phyloP scores from a whole-genome alignment of 352 stramenopile species.

The Pythium coloratum region DNA sequence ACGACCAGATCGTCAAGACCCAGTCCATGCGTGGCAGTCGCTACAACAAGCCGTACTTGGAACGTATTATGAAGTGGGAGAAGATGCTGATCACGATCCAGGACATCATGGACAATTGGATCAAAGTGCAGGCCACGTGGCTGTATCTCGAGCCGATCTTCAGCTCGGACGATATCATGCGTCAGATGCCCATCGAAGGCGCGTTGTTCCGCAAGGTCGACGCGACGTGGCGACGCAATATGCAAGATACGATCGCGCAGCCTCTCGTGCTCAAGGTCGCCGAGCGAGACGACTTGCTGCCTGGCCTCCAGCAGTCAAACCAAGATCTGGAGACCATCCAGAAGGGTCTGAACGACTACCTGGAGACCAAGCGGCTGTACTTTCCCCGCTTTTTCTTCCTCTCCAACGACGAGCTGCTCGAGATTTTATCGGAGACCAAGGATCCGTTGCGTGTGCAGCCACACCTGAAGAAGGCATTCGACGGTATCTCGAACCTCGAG shows the following conservation, averaged over 20 bases:
- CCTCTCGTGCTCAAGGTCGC: conserved; percentile 79
- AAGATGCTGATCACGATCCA: conserved; percentile 89
- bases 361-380: conserved; percentile 93
- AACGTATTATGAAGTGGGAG: conserved; percentile 88
- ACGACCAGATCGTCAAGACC: conserved; percentile 96
- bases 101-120: conserved; percentile 94
- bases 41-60: conserved; percentile 93
- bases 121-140: conserved; percentile 93
- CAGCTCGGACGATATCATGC: conserved; percentile 92
- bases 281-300: conserved; percentile 73
- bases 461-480: conserved; percentile 94
- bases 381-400: conserved; percentile 95
- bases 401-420: conserved; percentile 92
- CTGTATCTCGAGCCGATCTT: conserved; percentile 94
- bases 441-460: conserved; percentile 94
- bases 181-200: conserved; percentile 90
- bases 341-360: conserved; percentile 93
- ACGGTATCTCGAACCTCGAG: conserved; percentile 91
- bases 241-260: conserved; percentile 81
- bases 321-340: conserved; percentile 93
- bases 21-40: conserved; percentile 93
- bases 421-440: conserved; percentile 93
- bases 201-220: conserved; percentile 88
- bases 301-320: conserved; percentile 89
- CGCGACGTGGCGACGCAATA: conserved; percentile 84